These are phyloP conservation scores for Myxozyma melibiosi DNA, from an alignment of 805 yeast species.

Conservation along the genomic window DNA sequence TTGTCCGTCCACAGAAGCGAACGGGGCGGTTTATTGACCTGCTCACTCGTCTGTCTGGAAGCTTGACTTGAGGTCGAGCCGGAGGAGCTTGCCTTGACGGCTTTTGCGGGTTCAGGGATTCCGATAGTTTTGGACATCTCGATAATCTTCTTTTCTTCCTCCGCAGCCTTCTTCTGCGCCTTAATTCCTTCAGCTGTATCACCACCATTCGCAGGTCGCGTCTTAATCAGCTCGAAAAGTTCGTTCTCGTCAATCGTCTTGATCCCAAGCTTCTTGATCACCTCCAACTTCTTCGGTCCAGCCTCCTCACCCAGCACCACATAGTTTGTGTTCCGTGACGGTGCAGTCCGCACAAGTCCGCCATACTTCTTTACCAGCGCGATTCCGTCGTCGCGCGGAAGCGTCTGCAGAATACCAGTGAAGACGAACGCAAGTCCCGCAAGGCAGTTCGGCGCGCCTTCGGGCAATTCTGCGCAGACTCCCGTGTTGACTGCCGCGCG, in stretches of 20 bases:
- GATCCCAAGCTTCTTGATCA: conserved; percentile 68
- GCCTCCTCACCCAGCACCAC: conserved; percentile 95
- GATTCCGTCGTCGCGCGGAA: conserved; percentile 77
- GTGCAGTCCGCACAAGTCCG: conserved; percentile 62
- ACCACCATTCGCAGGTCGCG: conserved; percentile 94
- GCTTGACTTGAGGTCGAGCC: too few relatives aligned
- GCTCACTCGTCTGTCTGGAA: too few relatives aligned
- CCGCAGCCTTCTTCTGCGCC: conserved; percentile 67
- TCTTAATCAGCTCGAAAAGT: conserved; percentile 66
- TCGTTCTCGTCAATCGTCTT: conserved; percentile 90
- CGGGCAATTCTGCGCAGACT: conserved; percentile 53
- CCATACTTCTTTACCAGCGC: conserved; percentile 81
- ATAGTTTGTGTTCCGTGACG: conserved; percentile 80
- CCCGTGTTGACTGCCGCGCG: conserved; percentile 15
- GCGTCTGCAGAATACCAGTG: conserved; percentile 82
- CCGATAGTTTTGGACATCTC: conserved; percentile 52
- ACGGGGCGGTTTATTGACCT: too few relatives aligned
- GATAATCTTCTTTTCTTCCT: conserved; percentile 64
- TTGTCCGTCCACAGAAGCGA: conserved; percentile 81
- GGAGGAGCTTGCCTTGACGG: not conserved
- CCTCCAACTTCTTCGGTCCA: conserved; percentile 90
- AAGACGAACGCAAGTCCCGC: conserved; percentile 89
- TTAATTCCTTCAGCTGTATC: conserved; percentile 74
- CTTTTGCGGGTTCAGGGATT: conserved; percentile 25
- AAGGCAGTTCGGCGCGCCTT: conserved; percentile 82